Percentiles rank a stretch among this genome's conserved stretches.
Conservation (phyloP, 2,329 filamentous ascomycete species). For the Trichoderma atroviride region DNA sequence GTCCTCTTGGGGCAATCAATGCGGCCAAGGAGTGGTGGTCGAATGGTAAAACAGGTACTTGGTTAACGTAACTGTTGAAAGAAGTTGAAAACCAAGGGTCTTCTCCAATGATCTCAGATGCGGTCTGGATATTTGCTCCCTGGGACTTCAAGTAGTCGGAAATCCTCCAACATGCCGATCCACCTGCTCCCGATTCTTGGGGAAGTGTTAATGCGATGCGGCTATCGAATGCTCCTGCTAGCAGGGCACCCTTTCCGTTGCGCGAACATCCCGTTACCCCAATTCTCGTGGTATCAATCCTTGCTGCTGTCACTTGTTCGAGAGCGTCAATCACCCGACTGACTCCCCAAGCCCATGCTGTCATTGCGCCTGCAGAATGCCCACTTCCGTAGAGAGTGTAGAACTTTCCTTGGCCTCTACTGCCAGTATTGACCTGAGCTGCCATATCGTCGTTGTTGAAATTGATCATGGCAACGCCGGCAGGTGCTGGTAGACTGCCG, state of each 20-base stretch:
- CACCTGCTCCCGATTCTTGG: conserved; percentile 15
- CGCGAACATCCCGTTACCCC: conserved; percentile 14
- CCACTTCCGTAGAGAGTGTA: neutral
- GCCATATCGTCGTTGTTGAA: conserved; percentile 20
- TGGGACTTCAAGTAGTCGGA: conserved; percentile 7
- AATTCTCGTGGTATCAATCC: conserved; percentile 10
- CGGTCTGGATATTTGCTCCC: conserved; percentile 18
- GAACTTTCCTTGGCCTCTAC: conserved; percentile 17
- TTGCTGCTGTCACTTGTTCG: neutral
- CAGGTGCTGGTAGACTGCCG: conserved; percentile 11
- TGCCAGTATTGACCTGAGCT: conserved; percentile 11
- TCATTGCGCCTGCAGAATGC: conserved; percentile 8
- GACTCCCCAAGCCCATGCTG: conserved; percentile 20
- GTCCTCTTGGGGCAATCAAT: neutral
- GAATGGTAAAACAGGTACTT: conserved; percentile 6
- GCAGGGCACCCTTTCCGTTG: conserved; percentile 14
- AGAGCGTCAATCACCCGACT: conserved; percentile 22
- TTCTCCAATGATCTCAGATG: conserved; percentile 15
- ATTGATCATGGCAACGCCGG: conserved; percentile 15
- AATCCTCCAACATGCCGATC: conserved; percentile 14
- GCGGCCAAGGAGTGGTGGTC: conserved; percentile 5
- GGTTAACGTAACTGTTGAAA: conserved; percentile 18
- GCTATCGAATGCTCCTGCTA: conserved; percentile 12
- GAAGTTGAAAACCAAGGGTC: conserved; percentile 9
- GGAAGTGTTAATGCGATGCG: conserved; percentile 9